Percentiles rank a stretch among this genome's conserved stretches.
Conservation (phyloP, 192 early-diverging fungal species). For the Phlyctochytrium arcticum region DNA sequence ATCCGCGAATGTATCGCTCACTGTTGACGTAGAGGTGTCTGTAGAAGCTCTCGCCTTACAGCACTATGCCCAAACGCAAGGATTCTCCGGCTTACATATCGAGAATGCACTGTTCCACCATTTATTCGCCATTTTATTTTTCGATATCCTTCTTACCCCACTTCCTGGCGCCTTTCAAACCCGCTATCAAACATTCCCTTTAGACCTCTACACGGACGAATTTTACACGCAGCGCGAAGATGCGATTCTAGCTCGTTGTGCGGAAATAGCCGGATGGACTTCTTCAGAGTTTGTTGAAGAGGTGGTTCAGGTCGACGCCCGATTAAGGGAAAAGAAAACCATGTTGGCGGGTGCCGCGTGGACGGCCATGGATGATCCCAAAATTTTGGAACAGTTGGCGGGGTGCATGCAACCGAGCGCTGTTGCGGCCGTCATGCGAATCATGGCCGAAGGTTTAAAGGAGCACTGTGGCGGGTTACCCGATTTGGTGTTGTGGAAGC, state of each 20-base stretch:
- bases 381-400: constrained; percentile 30
- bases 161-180: constrained; percentile 40
- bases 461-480: constrained; percentile 45
- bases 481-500: constrained; percentile 46
- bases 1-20: background rate
- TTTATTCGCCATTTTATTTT: constrained; percentile 46
- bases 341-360: constrained; percentile 11
- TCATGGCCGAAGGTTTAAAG: constrained; percentile 14
- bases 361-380: background rate
- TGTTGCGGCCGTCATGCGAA: background rate
- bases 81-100: constrained; percentile 39
- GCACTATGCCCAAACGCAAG: constrained; percentile 12
- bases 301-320: constrained; percentile 3
- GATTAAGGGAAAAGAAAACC: background rate
- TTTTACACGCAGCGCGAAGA: constrained; percentile 29
- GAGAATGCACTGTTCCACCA: constrained; percentile 45
- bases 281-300: constrained; percentile 5
- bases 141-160: constrained; percentile 33
- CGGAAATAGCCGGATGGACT: constrained; percentile 14
- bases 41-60: constrained; percentile 13
- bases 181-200: constrained; percentile 40
- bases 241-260: constrained; percentile 25
- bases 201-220: constrained; percentile 46
- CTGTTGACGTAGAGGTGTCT: background rate
- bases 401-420: constrained; percentile 8